Evolutionary conservation across 2,329 filamentous ascomycete genomes (phyloP), one percentile per base, ranked within the genome.

Genomic region (Pleoardoris graminearum): DNA sequence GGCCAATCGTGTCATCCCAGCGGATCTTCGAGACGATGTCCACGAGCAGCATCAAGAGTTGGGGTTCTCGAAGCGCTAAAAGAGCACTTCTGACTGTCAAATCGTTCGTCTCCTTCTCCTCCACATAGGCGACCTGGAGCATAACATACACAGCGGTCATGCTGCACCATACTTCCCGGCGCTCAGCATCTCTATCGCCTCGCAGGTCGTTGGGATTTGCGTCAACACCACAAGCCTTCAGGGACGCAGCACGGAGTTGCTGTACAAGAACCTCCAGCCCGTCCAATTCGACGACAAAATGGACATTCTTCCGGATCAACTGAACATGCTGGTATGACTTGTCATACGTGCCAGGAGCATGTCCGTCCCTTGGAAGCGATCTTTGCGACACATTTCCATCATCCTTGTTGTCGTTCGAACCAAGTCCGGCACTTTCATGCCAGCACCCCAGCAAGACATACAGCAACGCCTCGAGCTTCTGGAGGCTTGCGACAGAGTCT

Each of bases 11-110:
- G 59, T 82, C 75, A 65, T 85, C 65, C 83, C 83, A 76, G 81
- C 89, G 68, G 32, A 81, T 53, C 42, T 73, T 74, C 7, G 75
- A 73, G 25, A 80, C 73, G n/a, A 79, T 62, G 30, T 87, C 84
- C 25, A 92, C 82, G 70, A 96, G 81, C 51, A 87, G 87, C 42
- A 88, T 82, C 16, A 92, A 80, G 42, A 96, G 73, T 48, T 83
- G 83, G 0, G 90, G 90, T 55, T 74, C 58, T 61, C 69, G 50
- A 60, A 74, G 58, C 57, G 60, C 49, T 21, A 71, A 53, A n/a
- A 73, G 57, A 5, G 60, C 61, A 12, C 47, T 54, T 52, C 62
- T 77, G 80, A 72, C 75, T 82, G 80, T 66, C 4, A 89, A 74
- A 54, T 82, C 79, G 1, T 72, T 67, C 48, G 78, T 75, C 11